Base-by-base conservation (phyloP, 2,329 filamentous ascomycete species). In the Ophiostoma sp. region DNA sequence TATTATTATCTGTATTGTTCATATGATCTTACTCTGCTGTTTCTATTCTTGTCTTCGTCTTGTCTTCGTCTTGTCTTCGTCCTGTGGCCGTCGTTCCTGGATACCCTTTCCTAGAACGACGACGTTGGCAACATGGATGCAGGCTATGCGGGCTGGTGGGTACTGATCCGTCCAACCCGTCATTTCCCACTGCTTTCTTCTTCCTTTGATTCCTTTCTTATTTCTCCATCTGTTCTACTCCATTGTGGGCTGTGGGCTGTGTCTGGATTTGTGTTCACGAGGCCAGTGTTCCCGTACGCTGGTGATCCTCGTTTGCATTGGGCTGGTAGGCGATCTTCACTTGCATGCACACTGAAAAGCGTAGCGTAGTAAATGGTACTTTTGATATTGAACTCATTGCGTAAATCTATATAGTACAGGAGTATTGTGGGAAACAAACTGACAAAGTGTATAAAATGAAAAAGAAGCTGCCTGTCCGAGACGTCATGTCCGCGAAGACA, bases 371-470 rank as follows among this genome's bases (percentile, higher is more conserved):
- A 18, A 27, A 27, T 27, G n/a, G n/a, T 40, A 42, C 60, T 42
- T 55, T 63, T 18, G 60, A 42, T 42, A 45, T 27, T 27, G 27
- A 27, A 64, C 63, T 45, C 41, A 64, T 64, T 44, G 42, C 63
- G 41, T 63, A 63, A 41, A 63, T 64, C 63, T 64, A 64, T 45
- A 64, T 64, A 64, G 63, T 64, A 64, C 63, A 64, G 63, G 63
- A 64, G 62, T 64, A 64, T 64, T 64, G 41, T 27, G 2, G 27
- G 18, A 36, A 60, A 16, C 18, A 62, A 63, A 63, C 58, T 63
- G 58, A 38, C 42, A 64, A 47, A 55, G 5, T 5, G 5, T 38
- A 18, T 9, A 41, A 42, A 52, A 52, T 16, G 16, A n/a, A 52
- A 52, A 18, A 18, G 49, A 55, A 63, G 60, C 16, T 63, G 60